Evolutionary conservation across 1,139 yeast genomes (phyloP).

Genomic region (Sugiyamaella novakii): DNA sequence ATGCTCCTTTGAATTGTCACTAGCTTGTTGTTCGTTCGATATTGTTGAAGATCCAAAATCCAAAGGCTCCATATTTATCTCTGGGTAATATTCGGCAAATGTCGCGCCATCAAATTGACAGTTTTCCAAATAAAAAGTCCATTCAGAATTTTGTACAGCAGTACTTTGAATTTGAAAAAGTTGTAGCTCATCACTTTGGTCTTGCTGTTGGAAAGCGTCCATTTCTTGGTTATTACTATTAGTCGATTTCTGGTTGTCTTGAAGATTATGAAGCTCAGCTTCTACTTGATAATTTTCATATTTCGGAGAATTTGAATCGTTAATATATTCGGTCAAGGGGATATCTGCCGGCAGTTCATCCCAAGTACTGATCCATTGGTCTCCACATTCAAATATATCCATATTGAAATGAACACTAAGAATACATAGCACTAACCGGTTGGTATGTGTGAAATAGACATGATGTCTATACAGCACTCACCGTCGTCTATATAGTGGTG

Average conservation of each 20-base stretch:
- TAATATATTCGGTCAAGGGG: background rate
- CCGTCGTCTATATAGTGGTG: constrained; percentile 4
- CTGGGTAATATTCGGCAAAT: constrained; percentile 12
- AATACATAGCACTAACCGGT: constrained; percentile 6
- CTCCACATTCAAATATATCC: constrained; percentile 19
- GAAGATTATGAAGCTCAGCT: background rate
- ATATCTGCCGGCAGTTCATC: constrained; percentile 4
- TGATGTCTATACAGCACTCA: background rate
- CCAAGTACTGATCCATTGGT: constrained; percentile 16
- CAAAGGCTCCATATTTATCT: constrained; percentile 2
- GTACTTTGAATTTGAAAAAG: constrained; percentile 1
- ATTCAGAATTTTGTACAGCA: constrained; percentile 8
- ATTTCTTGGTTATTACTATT: background rate
- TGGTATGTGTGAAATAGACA: background rate
- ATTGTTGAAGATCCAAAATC: constrained; percentile 1
- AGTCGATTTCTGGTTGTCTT: background rate
- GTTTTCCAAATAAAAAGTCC: constrained; percentile 7
- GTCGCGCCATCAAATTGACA: background rate
- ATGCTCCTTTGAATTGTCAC: background rate
- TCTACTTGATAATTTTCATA: no score
- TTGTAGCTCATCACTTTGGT: background rate
- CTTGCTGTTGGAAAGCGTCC: background rate
- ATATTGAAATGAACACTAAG: constrained; percentile 1
- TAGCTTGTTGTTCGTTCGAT: background rate
- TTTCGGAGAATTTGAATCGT: no score